Conservation (phyloP, 2,329 filamentous ascomycete genomes). For the Magnaporthiopsis poae region DNA sequence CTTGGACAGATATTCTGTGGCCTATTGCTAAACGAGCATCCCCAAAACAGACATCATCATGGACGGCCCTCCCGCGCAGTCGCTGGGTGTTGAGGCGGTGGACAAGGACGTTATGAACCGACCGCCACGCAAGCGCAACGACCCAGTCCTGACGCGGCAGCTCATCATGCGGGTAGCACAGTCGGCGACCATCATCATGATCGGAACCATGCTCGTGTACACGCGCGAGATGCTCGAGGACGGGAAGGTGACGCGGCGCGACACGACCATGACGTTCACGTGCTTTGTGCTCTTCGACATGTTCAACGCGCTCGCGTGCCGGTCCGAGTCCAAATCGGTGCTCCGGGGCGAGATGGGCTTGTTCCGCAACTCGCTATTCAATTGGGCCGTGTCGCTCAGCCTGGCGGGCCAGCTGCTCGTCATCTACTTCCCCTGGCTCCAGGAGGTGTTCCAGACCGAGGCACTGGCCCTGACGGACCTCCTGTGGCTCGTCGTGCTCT, state of each 20-base stretch:
- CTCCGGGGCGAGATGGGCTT: constrained; percentile 75
- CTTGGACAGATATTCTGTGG: background rate
- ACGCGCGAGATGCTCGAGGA: constrained; percentile 81
- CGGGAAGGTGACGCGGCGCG: constrained; percentile 74
- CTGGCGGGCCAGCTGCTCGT: constrained; percentile 79
- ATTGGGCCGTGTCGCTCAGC: constrained; percentile 83
- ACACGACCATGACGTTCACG: constrained; percentile 98
- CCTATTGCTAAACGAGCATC: constrained; percentile 8
- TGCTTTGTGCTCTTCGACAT: constrained; percentile 99
- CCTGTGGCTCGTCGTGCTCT: constrained; percentile 59
- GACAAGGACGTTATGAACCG: constrained; percentile 89
- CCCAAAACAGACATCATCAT: constrained; percentile 83
- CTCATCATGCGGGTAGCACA: constrained; percentile 78
- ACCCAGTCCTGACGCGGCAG: constrained; percentile 77
- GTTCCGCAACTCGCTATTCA: constrained; percentile 86
- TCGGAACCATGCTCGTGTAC: constrained; percentile 85
- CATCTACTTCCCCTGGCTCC: constrained; percentile 87
- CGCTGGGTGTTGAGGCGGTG: constrained; percentile 87
- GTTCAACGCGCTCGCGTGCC: constrained; percentile 94
- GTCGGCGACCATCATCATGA: constrained; percentile 80
- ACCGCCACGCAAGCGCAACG: constrained; percentile 75
- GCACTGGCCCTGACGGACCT: constrained; percentile 67
- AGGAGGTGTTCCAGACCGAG: constrained; percentile 93
- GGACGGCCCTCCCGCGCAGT: constrained; percentile 96
- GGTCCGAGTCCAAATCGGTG: constrained; percentile 81